Conservation (phyloP, 768 basidiomycete genomes). For the Xerocomus brunneocitrinus region DNA sequence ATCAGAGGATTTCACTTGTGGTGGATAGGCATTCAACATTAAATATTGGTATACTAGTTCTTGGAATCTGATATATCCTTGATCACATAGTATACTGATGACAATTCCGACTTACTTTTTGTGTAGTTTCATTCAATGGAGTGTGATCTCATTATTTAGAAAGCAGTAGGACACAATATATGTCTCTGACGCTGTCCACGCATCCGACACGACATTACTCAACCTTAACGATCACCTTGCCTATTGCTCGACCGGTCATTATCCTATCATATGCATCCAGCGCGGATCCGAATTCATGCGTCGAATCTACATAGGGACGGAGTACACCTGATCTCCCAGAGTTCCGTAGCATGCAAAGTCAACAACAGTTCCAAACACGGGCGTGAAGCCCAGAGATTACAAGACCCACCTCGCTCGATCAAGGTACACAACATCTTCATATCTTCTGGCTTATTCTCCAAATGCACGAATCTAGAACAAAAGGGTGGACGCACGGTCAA, state of each 20-base stretch:
- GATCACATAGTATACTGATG: no score
- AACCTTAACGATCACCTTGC: slow-evolving; percentile 63
- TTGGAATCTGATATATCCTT: no score
- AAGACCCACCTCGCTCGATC: slow-evolving; percentile 38
- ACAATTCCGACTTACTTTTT: no score
- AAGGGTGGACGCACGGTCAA: neutral
- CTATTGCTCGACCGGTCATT: slow-evolving; percentile 51
- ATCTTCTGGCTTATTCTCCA: slow-evolving; percentile 32
- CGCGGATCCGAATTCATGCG: slow-evolving; percentile 51
- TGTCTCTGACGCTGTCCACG: no score
- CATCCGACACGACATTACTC: slow-evolving; percentile 16
- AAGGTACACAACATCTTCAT: slow-evolving; percentile 35
- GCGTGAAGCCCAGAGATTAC: neutral
- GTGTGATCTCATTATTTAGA: no score
- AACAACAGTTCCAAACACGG: neutral
- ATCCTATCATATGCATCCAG: slow-evolving; percentile 59
- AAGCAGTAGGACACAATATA: no score
- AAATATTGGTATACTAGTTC: no score
- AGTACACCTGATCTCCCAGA: slow-evolving; percentile 34
- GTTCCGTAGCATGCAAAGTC: neutral
- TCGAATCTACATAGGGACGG: slow-evolving; percentile 55
- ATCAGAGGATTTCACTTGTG: no score
- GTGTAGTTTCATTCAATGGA: no score
- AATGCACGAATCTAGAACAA: slow-evolving; percentile 21
- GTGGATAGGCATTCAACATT: no score